These are phyloP conservation scores for Penicillium atrosanguineum DNA, from an alignment of 495 filamentous ascomycete species.

Conservation along the genomic window DNA sequence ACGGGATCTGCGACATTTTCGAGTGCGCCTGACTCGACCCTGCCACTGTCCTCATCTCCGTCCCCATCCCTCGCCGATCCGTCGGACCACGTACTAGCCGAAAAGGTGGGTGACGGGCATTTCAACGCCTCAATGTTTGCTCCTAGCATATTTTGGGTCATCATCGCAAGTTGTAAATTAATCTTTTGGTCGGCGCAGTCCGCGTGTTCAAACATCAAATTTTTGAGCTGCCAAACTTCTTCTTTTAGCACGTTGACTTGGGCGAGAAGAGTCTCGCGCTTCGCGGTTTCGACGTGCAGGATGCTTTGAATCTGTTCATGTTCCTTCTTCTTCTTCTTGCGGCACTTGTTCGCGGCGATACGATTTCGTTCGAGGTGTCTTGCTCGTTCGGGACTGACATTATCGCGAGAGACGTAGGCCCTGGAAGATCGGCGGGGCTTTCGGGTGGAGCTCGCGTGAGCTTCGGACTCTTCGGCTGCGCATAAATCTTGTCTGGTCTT, in stretches of 20 bases:
- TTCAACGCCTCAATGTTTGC: neutral
- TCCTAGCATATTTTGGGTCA: conserved; percentile 10
- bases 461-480: neutral
- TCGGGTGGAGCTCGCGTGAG: neutral
- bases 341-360: conserved; percentile 29
- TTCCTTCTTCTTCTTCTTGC: conserved; percentile 21
- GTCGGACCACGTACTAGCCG: conserved; percentile 14
- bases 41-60: too few species aligned
- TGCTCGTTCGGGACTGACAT: conserved; percentile 17
- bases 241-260: conserved; percentile 17
- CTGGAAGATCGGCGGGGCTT: neutral
- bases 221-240: conserved; percentile 24
- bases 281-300: conserved; percentile 16
- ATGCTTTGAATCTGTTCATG: conserved; percentile 17
- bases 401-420: neutral
- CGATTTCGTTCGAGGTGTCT: conserved; percentile 27
- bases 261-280: conserved; percentile 16
- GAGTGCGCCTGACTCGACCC: neutral
- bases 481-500: neutral
- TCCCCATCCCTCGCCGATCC: conserved; percentile 8
- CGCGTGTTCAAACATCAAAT: conserved; percentile 24
- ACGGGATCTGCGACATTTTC: neutral
- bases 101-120: conserved; percentile 10
- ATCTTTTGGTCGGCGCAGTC: conserved; percentile 20
- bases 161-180: conserved; percentile 18